phyloP scores from a whole-genome alignment of 1,284 basidiomycete species.

The Irpex rosettiformis region DNA sequence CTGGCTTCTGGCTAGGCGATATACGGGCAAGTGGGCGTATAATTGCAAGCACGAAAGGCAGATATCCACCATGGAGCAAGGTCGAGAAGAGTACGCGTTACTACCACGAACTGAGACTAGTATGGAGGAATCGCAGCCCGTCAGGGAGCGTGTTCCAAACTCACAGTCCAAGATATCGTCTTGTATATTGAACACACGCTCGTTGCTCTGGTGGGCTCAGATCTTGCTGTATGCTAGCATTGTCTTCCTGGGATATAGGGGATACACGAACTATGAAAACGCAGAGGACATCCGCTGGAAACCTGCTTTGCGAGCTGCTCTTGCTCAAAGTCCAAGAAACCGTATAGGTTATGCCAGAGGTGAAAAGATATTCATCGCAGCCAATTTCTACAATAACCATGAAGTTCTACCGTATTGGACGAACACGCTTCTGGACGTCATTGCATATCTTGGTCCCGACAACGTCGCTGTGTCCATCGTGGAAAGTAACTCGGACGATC shows the following conservation, averaged over 20 bases:
- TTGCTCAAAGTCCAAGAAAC: slow-evolving; percentile 17
- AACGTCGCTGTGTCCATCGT: slow-evolving; percentile 55
- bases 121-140: background rate
- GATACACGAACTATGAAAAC: slow-evolving; percentile 25
- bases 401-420: slow-evolving; percentile 39
- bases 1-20: background rate
- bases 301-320: slow-evolving; percentile 20
- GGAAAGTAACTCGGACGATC: slow-evolving; percentile 49
- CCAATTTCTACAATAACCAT: slow-evolving; percentile 39
- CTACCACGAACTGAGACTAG: slow-evolving; percentile 11
- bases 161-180: slow-evolving; percentile 6
- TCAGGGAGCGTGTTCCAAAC: too few relatives aligned
- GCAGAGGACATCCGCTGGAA: slow-evolving; percentile 27
- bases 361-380: slow-evolving; percentile 35
- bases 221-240: slow-evolving; percentile 17
- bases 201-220: slow-evolving; percentile 15
- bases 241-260: slow-evolving; percentile 17
- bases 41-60: background rate
- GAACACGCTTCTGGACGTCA: slow-evolving; percentile 32
- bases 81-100: slow-evolving; percentile 15
- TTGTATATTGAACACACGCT: background rate
- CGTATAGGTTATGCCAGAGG: slow-evolving; percentile 25
- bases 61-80: background rate
- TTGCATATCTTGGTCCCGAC: slow-evolving; percentile 41
- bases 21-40: background rate